phyloP scores from a whole-genome alignment of 2,329 filamentous ascomycete genomes.

The Lachnellula suecica region DNA sequence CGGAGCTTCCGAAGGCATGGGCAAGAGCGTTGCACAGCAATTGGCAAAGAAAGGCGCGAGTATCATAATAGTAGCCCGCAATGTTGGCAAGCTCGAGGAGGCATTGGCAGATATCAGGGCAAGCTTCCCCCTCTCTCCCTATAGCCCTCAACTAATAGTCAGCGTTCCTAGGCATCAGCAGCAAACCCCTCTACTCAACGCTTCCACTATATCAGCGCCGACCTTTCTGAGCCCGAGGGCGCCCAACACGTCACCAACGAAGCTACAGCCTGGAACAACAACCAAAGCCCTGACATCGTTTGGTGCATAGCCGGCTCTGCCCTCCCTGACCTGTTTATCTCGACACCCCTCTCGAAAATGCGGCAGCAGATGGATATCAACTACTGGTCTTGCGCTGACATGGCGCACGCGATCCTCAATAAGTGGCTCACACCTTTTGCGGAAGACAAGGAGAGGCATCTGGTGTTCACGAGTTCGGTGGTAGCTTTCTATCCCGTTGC shows the following conservation, averaged over 20 bases:
- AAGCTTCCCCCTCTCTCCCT: slow-evolving; percentile 19
- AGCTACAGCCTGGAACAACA: slow-evolving; percentile 76
- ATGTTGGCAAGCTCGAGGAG: slow-evolving; percentile 68
- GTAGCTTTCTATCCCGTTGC: slow-evolving; percentile 73
- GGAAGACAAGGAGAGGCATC: slow-evolving; percentile 61
- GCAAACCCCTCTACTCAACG: slow-evolving; percentile 65
- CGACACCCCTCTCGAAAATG: slow-evolving; percentile 65
- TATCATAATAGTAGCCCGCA: slow-evolving; percentile 81
- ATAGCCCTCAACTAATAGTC: slow-evolving; percentile 5
- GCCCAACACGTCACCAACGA: slow-evolving; percentile 69
- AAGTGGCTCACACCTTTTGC: slow-evolving; percentile 65
- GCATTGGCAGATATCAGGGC: slow-evolving; percentile 68
- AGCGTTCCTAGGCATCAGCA: slow-evolving; percentile 58
- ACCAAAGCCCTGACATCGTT: slow-evolving; percentile 73
- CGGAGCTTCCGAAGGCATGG: slow-evolving; percentile 91
- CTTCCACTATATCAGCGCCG: slow-evolving; percentile 82
- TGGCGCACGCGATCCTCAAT: slow-evolving; percentile 76
- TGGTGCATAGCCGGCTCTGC: slow-evolving; percentile 86
- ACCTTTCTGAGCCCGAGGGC: slow-evolving; percentile 71
- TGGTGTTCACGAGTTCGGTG: slow-evolving; percentile 84
- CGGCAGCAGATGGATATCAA: slow-evolving; percentile 87
- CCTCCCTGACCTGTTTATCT: slow-evolving; percentile 73
- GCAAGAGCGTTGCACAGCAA: slow-evolving; percentile 69
- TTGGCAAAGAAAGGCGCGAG: slow-evolving; percentile 83
- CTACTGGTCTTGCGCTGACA: slow-evolving; percentile 84